Percentiles rank a stretch among this genome's conserved stretches.
Conservation (phyloP, 805 yeast genomes). For the Blastobotrys muscicola region DNA sequence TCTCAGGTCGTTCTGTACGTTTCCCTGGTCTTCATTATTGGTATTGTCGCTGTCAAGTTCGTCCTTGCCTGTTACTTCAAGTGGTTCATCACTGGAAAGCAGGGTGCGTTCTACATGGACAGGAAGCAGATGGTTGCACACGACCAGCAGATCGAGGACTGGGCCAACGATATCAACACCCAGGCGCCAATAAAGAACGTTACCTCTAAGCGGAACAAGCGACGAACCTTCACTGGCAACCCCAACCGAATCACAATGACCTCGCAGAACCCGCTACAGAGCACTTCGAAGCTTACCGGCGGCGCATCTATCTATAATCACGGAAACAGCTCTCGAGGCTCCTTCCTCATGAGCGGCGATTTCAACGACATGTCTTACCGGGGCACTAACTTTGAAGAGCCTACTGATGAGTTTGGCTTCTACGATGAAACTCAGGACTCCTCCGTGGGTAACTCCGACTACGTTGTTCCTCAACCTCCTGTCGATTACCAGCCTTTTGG, state of each 20-base stretch:
- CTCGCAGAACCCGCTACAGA: constrained; percentile 23
- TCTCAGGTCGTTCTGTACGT: constrained; percentile 73
- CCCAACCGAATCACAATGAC: constrained; percentile 25
- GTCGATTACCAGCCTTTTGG: constrained; percentile 78
- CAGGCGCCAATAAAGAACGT: constrained; percentile 28
- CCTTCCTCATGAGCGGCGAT: constrained; percentile 12
- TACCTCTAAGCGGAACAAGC: constrained; percentile 21
- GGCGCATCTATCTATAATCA: constrained; percentile 25
- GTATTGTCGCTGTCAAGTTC: constrained; percentile 71
- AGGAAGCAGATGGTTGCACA: constrained; percentile 51
- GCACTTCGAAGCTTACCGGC: constrained; percentile 25
- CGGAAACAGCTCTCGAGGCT: constrained; percentile 16
- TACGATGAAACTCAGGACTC: constrained; percentile 5
- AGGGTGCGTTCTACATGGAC: constrained; percentile 65
- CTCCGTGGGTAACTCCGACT: constrained; percentile 32
- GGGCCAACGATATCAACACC: constrained; percentile 60
- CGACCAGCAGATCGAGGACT: constrained; percentile 63
- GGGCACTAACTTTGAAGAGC: constrained; percentile 13
- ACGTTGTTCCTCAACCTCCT: constrained; percentile 87
- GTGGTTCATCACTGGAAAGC: constrained; percentile 69
- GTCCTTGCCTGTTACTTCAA: constrained; percentile 80
- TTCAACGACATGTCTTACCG: constrained; percentile 20
- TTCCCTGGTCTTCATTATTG: constrained; percentile 74
- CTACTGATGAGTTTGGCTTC: constrained; percentile 3
- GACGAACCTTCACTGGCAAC: constrained; percentile 9